These are phyloP conservation scores for Talaromyces nanjingensis DNA, from an alignment of 495 filamentous ascomycete species.

Conservation along the genomic window DNA sequence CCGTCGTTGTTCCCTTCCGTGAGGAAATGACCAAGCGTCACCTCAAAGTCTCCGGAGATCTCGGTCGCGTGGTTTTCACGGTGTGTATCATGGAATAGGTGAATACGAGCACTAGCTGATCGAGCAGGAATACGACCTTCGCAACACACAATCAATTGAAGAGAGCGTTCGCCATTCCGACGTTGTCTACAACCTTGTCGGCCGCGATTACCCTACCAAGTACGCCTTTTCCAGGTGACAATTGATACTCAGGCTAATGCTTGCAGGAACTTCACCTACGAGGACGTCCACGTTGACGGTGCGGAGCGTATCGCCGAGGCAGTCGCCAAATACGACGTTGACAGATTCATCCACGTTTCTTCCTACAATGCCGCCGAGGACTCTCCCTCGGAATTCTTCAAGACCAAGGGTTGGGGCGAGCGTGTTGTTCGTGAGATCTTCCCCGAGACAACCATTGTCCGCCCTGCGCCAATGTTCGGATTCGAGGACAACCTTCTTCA, in stretches of 20 bases:
- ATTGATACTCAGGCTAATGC: too few relatives aligned
- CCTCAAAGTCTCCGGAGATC: conserved; percentile 88
- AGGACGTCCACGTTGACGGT: conserved; percentile 91
- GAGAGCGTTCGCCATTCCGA: conserved; percentile 95
- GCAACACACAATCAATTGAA: conserved; percentile 93
- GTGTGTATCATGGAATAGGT: conserved; percentile 35
- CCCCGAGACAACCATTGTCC: conserved; percentile 96
- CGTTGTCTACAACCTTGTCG: conserved; percentile 92
- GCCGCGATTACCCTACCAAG: conserved; percentile 94
- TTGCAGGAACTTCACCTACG: conserved; percentile 80
- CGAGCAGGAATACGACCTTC: conserved; percentile 81
- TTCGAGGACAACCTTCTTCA: conserved; percentile 90
- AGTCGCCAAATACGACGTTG: conserved; percentile 95
- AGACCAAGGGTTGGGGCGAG: conserved; percentile 84
- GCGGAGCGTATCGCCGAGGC: conserved; percentile 93
- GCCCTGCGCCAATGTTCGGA: conserved; percentile 88
- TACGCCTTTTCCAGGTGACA: too few relatives aligned
- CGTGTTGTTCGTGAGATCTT: conserved; percentile 81
- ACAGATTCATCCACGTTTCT: conserved; percentile 95
- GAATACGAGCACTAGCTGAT: conserved; percentile 5
- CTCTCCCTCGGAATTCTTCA: conserved; percentile 78
- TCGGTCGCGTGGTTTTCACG: conserved; percentile 81
- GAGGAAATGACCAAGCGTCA: conserved; percentile 98
- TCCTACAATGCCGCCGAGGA: conserved; percentile 82
- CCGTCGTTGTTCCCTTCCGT: conserved; percentile 84